Conservation (phyloP, 495 filamentous ascomycete genomes). For the Bathelium albidoporum region DNA sequence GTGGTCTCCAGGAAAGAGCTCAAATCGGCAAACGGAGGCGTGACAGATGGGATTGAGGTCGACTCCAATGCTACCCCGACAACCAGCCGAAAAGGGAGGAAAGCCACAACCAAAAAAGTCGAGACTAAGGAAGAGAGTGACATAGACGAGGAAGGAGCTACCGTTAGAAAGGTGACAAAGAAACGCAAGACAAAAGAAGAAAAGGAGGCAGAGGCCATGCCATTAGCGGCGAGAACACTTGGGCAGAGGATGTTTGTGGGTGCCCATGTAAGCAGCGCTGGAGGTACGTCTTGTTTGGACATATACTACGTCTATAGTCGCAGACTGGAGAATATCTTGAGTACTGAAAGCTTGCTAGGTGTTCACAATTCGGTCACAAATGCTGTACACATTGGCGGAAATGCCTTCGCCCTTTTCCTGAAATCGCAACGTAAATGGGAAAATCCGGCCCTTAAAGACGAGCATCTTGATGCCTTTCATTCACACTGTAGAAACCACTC, state of each 20-base stretch:
- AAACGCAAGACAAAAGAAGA: constrained; percentile 43
- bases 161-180: constrained; percentile 24
- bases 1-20: neutral
- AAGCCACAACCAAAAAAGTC: neutral
- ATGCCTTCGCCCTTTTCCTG: constrained; percentile 87
- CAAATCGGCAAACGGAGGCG: neutral
- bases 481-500: constrained; percentile 54
- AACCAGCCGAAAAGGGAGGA: neutral
- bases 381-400: constrained; percentile 53
- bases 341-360: constrained; percentile 37
- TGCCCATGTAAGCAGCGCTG: constrained; percentile 82
- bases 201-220: constrained; percentile 43
- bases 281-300: constrained; percentile 44
- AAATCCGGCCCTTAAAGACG: constrained; percentile 64
- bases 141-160: constrained; percentile 9
- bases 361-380: constrained; percentile 84
- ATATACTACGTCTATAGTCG: neutral
- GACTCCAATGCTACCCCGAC: neutral
- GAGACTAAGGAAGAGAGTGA: neutral
- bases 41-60: neutral
- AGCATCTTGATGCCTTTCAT: constrained; percentile 57
- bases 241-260: constrained; percentile 76
- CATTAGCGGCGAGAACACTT: constrained; percentile 56
- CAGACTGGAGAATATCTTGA: neutral
- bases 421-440: constrained; percentile 94